Percentiles rank a stretch among this genome's conserved stretches.
phyloP scores from a whole-genome alignment of 2,329 filamentous ascomycete genomes.

The Calonectria crousiana region DNA sequence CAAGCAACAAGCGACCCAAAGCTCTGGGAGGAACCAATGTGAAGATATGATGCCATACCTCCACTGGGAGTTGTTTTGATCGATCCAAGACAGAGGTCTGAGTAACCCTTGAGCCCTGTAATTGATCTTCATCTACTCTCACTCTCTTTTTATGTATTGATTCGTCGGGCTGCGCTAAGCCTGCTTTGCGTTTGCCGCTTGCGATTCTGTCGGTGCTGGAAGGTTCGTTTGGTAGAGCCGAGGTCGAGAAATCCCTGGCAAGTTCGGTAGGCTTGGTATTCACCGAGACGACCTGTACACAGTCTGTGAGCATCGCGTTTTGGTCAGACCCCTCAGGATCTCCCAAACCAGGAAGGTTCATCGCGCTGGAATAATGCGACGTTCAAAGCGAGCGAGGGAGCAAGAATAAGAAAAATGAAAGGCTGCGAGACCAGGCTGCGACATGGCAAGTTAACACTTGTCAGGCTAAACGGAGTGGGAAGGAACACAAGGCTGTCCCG shows the following conservation, averaged over 20 bases:
- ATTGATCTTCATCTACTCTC: slow-evolving; percentile 32
- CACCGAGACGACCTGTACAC: slow-evolving; percentile 18
- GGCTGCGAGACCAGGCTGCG: slow-evolving; percentile 22
- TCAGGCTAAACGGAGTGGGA: slow-evolving; percentile 20
- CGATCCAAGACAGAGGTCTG: slow-evolving; percentile 30
- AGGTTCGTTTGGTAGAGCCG: slow-evolving; percentile 23
- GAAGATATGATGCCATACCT: slow-evolving; percentile 80
- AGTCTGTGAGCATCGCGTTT: slow-evolving; percentile 27
- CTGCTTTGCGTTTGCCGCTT: slow-evolving; percentile 39
- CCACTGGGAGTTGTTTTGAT: slow-evolving; percentile 61
- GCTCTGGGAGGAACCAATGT: slow-evolving; percentile 72
- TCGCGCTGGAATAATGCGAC: slow-evolving; percentile 23
- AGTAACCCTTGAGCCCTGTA: slow-evolving; percentile 21
- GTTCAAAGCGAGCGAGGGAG: not conserved
- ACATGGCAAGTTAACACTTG: slow-evolving; percentile 40
- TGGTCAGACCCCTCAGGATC: slow-evolving; percentile 14
- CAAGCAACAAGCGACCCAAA: slow-evolving; percentile 73
- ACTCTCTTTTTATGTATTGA: slow-evolving; percentile 34
- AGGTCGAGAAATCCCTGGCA: slow-evolving; percentile 28
- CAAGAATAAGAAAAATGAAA: slow-evolving; percentile 4
- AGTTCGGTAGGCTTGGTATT: slow-evolving; percentile 29
- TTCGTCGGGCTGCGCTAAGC: slow-evolving; percentile 22
- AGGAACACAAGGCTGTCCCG: slow-evolving; percentile 16
- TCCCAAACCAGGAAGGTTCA: slow-evolving; percentile 25
- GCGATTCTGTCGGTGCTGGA: slow-evolving; percentile 12